phyloP scores from a whole-genome alignment of 495 filamentous ascomycete genomes.

The Neurospora sp. region DNA sequence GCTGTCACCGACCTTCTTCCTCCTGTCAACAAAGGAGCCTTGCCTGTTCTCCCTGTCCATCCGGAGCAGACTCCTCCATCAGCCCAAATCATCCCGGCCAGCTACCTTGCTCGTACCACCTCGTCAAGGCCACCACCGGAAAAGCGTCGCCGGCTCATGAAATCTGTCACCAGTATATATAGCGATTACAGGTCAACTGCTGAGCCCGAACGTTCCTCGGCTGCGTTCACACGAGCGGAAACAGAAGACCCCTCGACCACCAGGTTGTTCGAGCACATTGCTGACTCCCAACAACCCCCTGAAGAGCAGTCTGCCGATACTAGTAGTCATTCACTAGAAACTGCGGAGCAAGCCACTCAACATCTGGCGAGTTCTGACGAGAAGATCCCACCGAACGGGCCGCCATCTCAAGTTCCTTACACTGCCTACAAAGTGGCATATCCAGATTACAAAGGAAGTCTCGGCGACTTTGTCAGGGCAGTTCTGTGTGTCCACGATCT shows the following conservation, averaged over 20 bases:
- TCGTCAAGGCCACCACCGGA: background rate
- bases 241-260: background rate
- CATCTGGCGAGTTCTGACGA: slow-evolving; percentile 5
- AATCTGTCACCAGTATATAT: background rate
- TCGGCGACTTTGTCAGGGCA: slow-evolving; percentile 42
- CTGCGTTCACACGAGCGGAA: background rate
- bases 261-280: background rate
- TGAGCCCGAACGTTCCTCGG: background rate
- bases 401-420: slow-evolving; percentile 23
- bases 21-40: slow-evolving; percentile 10
- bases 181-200: background rate
- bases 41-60: background rate
- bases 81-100: slow-evolving; percentile 31
- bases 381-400: slow-evolving; percentile 12
- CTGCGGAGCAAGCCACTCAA: background rate
- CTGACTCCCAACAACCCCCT: background rate
- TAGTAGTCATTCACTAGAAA: background rate
- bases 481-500: slow-evolving; percentile 46
- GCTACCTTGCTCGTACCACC: slow-evolving; percentile 1
- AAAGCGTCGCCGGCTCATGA: slow-evolving; percentile 11
- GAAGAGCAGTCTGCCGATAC: background rate
- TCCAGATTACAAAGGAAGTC: slow-evolving; percentile 43
- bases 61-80: slow-evolving; percentile 26
- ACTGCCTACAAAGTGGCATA: slow-evolving; percentile 47
- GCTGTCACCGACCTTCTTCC: slow-evolving; percentile 29